Base-by-base conservation (phyloP, 345 rosid species). In the Euphorbia pulcherrima region DNA sequence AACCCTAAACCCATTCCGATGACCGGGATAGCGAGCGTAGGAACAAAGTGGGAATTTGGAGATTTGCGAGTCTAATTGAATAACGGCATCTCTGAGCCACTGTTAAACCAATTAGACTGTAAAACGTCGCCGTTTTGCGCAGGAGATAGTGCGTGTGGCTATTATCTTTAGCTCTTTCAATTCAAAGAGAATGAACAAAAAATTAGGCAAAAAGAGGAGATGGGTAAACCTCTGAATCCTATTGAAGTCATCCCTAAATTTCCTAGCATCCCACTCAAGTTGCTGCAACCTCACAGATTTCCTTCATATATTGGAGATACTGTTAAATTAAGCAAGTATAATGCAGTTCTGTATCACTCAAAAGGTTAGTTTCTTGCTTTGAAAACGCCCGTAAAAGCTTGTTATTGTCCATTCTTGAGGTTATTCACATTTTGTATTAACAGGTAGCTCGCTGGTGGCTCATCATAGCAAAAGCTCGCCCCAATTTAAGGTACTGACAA, bases 1-100 rank as follows among this genome's bases (percentile, higher is more conserved):
- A 94, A 89, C 8, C 89, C 97, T 39, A 83, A 40, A 60, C 86
- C 82, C 97, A 91, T 86, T 48, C 44, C 51, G 44, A 59, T 72
- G 60, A n/a, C 53, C 66, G n/a, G n/a, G n/a, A n/a, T n/a, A n/a
- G n/a, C n/a, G n/a, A n/a, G n/a, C n/a, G n/a, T n/a, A n/a, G n/a
- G n/a, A 33, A 33, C 4, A 33, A 60, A 46, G 54, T 7, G 16
- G 67, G 17, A 21, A 62, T 21, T 10, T 44, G n/a, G n/a, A n/a
- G 67, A 44, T 62, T 44, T 44, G 14, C 0, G 53, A 24, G 53
- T 62, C 67, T 5, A 39, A 37, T 35, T 41, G 13, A 62, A 46
- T 41, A n/a, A 41, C 1, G 16, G 24, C 10, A 20, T 37, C n/a
- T 21, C 20, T 28, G 29, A 44, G 21, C 54, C 37, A n/a, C 37